Conservation (phyloP, 2,329 filamentous ascomycete species). For the Rhexocercosporidium sp. region DNA sequence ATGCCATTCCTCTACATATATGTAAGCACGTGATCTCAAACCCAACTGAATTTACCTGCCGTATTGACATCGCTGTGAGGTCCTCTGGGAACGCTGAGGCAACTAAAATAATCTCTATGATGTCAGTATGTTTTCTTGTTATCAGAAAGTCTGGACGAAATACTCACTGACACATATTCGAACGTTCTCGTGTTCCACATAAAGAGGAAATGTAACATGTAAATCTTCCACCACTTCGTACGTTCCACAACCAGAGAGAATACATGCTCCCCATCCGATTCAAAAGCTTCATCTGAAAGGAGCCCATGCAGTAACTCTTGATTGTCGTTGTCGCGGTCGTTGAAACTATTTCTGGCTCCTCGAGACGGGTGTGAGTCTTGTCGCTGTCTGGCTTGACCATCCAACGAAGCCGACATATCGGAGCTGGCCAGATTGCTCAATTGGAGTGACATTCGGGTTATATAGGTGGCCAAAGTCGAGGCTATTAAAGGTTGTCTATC, state of each 20-base stretch:
- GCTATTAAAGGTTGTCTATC: too few relatives aligned
- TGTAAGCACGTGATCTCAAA: conserved; percentile 22
- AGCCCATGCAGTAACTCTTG: conserved; percentile 2
- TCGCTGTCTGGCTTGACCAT: not conserved
- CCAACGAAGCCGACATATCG: not conserved
- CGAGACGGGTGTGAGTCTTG: not conserved
- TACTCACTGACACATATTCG: conserved; percentile 56
- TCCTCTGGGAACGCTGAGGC: conserved; percentile 50
- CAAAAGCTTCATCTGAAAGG: not conserved
- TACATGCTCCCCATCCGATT: not conserved
- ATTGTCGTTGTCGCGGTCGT: not conserved
- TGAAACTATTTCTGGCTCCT: not conserved
- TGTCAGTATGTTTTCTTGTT: not conserved
- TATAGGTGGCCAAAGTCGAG: too few relatives aligned
- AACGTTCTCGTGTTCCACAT: conserved; percentile 61
- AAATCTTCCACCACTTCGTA: conserved; percentile 45
- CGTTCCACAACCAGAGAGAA: not conserved
- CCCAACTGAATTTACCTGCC: conserved; percentile 38
- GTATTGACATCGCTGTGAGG: conserved; percentile 44
- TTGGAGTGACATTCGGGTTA: too few relatives aligned
- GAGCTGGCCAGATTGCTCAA: not conserved
- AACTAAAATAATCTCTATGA: conserved; percentile 49
- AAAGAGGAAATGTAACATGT: conserved; percentile 57
- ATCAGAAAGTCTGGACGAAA: not conserved
- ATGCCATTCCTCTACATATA: conserved; percentile 37